These are phyloP conservation scores for Fraxinus baroniana DNA, from an alignment of 305 asterid species.

Conservation along the genomic window DNA sequence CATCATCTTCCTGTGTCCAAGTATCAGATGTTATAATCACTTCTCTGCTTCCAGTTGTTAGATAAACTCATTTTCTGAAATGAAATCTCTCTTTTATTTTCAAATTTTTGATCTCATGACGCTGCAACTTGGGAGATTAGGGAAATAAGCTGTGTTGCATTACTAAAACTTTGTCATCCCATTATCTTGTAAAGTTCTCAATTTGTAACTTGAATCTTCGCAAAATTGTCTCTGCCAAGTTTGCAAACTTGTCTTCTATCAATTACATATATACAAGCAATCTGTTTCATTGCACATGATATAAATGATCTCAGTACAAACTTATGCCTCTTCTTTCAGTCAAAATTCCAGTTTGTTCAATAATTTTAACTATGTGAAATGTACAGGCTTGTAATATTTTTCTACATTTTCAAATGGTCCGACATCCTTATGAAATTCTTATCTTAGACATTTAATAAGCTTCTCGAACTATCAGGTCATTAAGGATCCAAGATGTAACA, in stretches of 20 bases:
- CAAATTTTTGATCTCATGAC: background rate
- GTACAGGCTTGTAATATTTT: background rate
- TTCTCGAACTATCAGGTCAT: background rate
- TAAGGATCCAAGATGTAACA: background rate
- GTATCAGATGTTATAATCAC: background rate
- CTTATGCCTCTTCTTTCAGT: background rate
- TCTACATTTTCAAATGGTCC: background rate
- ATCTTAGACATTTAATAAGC: background rate
- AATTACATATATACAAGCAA: background rate
- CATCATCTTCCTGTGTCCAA: background rate
- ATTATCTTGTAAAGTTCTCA: background rate
- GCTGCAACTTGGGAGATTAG: background rate
- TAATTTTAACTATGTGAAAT: background rate
- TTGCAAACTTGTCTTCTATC: background rate
- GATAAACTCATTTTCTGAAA: background rate
- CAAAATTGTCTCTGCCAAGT: background rate
- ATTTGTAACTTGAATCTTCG: background rate
- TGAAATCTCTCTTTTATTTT: background rate
- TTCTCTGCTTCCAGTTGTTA: background rate
- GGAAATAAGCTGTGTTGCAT: background rate
- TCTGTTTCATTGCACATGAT: background rate
- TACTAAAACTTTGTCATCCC: background rate
- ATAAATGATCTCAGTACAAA: background rate
- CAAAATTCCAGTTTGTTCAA: background rate
- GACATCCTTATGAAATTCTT: background rate